phyloP scores from a whole-genome alignment of 2,329 filamentous ascomycete genomes.

The Trichoderma sp. region DNA sequence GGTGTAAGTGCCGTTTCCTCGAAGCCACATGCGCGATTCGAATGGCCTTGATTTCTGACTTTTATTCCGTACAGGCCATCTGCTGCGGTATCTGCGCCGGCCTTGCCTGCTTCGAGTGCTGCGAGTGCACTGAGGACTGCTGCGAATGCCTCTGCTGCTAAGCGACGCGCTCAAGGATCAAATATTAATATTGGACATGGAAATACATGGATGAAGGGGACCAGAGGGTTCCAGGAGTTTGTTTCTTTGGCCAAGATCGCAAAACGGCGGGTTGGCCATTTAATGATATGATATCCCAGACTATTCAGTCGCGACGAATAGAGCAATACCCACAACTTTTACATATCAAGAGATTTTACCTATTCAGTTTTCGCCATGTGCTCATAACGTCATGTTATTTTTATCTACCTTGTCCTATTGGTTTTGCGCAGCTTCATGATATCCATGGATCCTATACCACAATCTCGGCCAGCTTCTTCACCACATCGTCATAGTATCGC shows the following conservation, averaged over 20 bases:
- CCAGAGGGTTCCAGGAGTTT: background rate
- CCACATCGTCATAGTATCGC: slow-evolving; percentile 43
- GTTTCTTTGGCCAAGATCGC: background rate
- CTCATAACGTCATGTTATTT: background rate
- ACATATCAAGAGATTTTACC: slow-evolving; percentile 12
- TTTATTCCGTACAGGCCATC: slow-evolving; percentile 30
- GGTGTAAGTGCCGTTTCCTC: slow-evolving; percentile 29
- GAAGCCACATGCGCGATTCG: background rate
- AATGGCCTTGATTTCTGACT: background rate
- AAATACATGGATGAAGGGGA: background rate
- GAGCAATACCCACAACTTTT: slow-evolving; percentile 18
- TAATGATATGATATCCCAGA: slow-evolving; percentile 19
- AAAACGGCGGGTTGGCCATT: background rate
- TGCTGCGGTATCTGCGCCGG: slow-evolving; percentile 42
- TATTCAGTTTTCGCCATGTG: background rate
- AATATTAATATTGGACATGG: background rate
- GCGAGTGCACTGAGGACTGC: slow-evolving; percentile 35
- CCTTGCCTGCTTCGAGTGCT: slow-evolving; percentile 41
- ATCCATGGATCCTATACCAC: slow-evolving; percentile 30
- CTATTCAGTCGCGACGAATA: slow-evolving; percentile 17
- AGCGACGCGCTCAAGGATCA: slow-evolving; percentile 1
- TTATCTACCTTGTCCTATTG: background rate
- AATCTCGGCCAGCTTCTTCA: slow-evolving; percentile 40
- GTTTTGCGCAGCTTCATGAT: background rate
- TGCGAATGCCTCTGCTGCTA: slow-evolving; percentile 31